Evolutionary conservation across 2,329 filamentous ascomycete genomes (phyloP), one percentile per base, ranked within the genome.

Genomic region (Chaetomium sp.): DNA sequence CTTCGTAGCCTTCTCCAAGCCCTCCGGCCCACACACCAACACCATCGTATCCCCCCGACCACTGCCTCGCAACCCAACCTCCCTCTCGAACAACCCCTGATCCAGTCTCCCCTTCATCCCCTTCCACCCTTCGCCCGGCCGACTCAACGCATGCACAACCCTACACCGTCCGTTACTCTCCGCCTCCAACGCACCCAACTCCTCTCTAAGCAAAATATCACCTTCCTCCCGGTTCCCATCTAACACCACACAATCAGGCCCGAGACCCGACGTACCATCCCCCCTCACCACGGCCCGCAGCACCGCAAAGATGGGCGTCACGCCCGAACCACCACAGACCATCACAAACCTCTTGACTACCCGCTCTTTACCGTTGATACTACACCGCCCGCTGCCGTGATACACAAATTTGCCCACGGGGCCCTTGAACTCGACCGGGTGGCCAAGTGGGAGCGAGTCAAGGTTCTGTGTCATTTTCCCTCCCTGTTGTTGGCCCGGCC

Each of bases 301-400:
- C 3, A 95, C 88, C 66, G 94, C 88, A 68, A 86, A 94, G 60
- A 96, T 88, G 0, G 91, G 91, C n/a, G 91, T 96, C 65, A 96
- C 87, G 0, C 91, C 91, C n/a, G 83, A 89, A 5, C 91, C 91
- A 11, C 81, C 91, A 64, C 89, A 94, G 36, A 96, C 84, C 90
- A 96, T 95, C 67, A 88, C 76, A 69, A 96, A 89, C 10, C 79
- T 79, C 52, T 78, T 80, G 1, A 95, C 80, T 0, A 64, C 70
- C 8, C 85, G 74, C 55, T 75, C 68, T 19, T 74, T 76, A 0
- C 80, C 80, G 36, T 80, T 80, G 43, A 95, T 72, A 0, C 72
- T 66, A 64, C 87, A 89, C 1, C 70, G 60, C 0, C 91, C 90
- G 0, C 75, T 71, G 0, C 88, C 87, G 0, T 85, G 74, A 65